Conservation (phyloP, 1,139 yeast species). For the Saccharomyces hybrid region DNA sequence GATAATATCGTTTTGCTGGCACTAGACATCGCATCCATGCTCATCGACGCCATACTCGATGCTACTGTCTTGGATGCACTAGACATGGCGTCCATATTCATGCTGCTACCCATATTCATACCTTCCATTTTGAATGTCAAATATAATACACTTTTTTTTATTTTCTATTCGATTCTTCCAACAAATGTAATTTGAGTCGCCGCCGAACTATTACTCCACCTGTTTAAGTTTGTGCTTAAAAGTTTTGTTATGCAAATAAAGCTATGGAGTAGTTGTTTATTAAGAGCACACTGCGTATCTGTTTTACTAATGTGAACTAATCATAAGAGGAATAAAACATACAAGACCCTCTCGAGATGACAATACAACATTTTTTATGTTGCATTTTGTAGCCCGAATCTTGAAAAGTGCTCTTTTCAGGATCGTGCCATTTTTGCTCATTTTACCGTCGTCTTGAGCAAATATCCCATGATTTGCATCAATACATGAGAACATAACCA, state of each 20-base stretch:
- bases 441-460: background rate
- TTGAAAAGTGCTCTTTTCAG: background rate
- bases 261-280: background rate
- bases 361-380: background rate
- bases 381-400: background rate
- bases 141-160: background rate
- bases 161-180: background rate
- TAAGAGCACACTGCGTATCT: background rate
- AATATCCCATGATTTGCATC: background rate
- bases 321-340: background rate
- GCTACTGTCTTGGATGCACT: background rate
- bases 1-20: background rate
- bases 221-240: background rate
- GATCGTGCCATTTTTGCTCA: background rate
- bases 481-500: background rate
- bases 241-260: background rate
- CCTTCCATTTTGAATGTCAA: background rate
- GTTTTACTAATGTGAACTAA: background rate
- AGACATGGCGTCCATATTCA: conserved; percentile 2
- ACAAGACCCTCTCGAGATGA: background rate
- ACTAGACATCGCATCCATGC: conserved; percentile 2
- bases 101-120: background rate
- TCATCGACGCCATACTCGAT: conserved; percentile 5
- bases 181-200: background rate
- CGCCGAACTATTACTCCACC: background rate